phyloP scores from a whole-genome alignment of 805 yeast genomes.

The Cyberlindnera maclurae region DNA sequence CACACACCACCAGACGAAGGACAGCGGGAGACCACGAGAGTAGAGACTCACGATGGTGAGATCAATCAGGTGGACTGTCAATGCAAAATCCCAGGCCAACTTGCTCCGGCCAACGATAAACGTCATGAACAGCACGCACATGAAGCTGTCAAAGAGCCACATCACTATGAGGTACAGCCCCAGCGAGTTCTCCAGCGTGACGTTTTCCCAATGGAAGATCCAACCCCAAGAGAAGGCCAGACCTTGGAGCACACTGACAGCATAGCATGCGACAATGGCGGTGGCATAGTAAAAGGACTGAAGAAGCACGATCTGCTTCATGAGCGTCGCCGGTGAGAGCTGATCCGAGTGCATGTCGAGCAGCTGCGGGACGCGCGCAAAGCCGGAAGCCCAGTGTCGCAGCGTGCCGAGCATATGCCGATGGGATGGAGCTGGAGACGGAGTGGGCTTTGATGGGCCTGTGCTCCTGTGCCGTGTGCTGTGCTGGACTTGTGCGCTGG shows the following conservation, averaged over 20 bases:
- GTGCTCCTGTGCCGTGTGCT: too few species aligned
- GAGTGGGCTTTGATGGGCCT: too few species aligned
- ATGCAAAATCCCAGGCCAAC: constrained; percentile 92
- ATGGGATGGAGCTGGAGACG: too few species aligned
- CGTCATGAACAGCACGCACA: constrained; percentile 80
- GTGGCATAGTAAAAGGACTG: constrained; percentile 75
- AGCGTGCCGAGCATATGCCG: constrained; percentile 3
- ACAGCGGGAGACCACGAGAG: constrained; percentile 60
- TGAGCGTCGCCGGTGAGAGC: constrained; percentile 50
- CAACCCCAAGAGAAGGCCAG: constrained; percentile 58
- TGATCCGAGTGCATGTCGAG: constrained; percentile 28
- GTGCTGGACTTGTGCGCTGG: too few species aligned
- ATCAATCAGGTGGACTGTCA: constrained; percentile 85
- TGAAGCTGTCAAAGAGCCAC: constrained; percentile 79
- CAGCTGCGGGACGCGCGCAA: constrained; percentile 11
- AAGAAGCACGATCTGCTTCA: constrained; percentile 66
- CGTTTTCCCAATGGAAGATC: constrained; percentile 75
- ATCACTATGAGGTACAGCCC: constrained; percentile 68
- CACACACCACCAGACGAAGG: constrained; percentile 77
- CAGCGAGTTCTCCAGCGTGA: constrained; percentile 67
- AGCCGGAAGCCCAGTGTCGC: constrained; percentile 11
- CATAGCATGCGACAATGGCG: constrained; percentile 58
- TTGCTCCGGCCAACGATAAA: constrained; percentile 88
- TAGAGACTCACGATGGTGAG: constrained; percentile 60
- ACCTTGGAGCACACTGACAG: constrained; percentile 65